Percentiles rank a stretch among this genome's conserved stretches.
Conservation (phyloP, 306 rosid species). For the Vachellia collinsii region DNA sequence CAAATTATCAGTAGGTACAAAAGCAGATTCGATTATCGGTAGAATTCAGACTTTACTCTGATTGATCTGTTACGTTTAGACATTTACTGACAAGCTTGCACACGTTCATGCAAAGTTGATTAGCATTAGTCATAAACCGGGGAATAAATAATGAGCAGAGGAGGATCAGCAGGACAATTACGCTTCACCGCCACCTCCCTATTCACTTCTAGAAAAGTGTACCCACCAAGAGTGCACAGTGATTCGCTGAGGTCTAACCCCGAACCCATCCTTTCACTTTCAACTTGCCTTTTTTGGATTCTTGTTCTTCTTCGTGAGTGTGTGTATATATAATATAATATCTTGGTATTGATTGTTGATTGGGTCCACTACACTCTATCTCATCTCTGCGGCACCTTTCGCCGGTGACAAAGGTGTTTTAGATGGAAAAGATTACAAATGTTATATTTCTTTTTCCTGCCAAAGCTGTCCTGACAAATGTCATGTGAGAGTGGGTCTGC, state of each 20-base stretch:
- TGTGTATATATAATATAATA: neutral
- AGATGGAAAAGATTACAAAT: constrained; percentile 1
- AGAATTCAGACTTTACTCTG: neutral
- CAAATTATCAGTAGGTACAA: constrained; percentile 1
- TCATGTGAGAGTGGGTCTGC: constrained; percentile 82
- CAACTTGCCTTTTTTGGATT: constrained; percentile 21
- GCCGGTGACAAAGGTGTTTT: constrained; percentile 27
- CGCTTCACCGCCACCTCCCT: constrained; percentile 45
- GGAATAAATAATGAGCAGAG: neutral
- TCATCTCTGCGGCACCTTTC: constrained; percentile 33
- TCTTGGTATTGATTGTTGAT: neutral
- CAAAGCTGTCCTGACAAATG: constrained; percentile 60
- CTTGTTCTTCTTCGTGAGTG: neutral
- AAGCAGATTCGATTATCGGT: neutral
- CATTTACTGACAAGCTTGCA: constrained; percentile 2
- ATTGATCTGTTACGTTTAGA: neutral
- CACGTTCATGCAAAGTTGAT: constrained; percentile 36
- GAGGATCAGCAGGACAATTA: neutral
- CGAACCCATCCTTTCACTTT: neutral
- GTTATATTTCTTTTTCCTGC: constrained; percentile 13
- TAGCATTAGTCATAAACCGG: constrained; percentile 26
- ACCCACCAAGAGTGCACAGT: constrained; percentile 25
- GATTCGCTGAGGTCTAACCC: constrained; percentile 19
- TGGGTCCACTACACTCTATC: constrained; percentile 48
- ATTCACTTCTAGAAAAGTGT: constrained; percentile 53